Percentiles rank a stretch among this genome's conserved stretches.
These are phyloP conservation scores for Thelephora ganbajun DNA, from an alignment of 768 basidiomycete species.

Conservation along the genomic window DNA sequence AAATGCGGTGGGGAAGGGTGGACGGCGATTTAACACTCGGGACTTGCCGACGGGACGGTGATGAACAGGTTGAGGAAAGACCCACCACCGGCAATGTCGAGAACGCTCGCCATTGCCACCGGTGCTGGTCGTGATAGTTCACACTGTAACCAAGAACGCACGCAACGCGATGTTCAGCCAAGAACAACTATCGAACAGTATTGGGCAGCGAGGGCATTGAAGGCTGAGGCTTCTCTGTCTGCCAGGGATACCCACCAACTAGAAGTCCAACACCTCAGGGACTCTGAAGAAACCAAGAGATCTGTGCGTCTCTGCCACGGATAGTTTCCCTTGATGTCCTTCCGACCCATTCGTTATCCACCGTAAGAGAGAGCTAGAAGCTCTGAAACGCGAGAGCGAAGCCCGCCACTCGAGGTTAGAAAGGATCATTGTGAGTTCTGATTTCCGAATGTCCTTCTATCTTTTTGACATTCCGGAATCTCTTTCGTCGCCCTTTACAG, in stretches of 20 bases:
- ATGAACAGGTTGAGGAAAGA: not conserved
- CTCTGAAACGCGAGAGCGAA: conserved; percentile 27
- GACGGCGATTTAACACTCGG: not conserved
- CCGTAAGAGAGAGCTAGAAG: conserved; percentile 29
- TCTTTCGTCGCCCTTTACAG: conserved; percentile 19
- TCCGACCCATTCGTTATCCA: not conserved
- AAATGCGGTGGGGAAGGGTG: not conserved
- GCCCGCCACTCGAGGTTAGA: conserved; percentile 37
- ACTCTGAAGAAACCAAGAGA: conserved; percentile 30
- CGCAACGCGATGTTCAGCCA: not conserved
- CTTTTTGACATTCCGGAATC: conserved; percentile 1
- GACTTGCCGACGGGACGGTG: not conserved
- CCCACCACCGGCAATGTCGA: not conserved
- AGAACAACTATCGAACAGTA: conserved; percentile 30
- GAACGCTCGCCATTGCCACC: not conserved
- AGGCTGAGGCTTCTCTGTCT: conserved; percentile 47
- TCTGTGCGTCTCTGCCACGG: conserved; percentile 21
- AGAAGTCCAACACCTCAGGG: conserved; percentile 30
- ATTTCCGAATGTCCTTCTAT: conserved; percentile 3
- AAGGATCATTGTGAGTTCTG: conserved; percentile 32
- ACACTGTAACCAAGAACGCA: not conserved
- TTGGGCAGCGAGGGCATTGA: conserved; percentile 54
- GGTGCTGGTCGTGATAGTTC: not conserved
- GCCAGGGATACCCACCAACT: conserved; percentile 32
- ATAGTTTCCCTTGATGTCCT: not conserved